Percentiles rank a stretch among this genome's conserved stretches.
phyloP scores from a whole-genome alignment of 768 basidiomycete species.

The Tephrocybe sp. region DNA sequence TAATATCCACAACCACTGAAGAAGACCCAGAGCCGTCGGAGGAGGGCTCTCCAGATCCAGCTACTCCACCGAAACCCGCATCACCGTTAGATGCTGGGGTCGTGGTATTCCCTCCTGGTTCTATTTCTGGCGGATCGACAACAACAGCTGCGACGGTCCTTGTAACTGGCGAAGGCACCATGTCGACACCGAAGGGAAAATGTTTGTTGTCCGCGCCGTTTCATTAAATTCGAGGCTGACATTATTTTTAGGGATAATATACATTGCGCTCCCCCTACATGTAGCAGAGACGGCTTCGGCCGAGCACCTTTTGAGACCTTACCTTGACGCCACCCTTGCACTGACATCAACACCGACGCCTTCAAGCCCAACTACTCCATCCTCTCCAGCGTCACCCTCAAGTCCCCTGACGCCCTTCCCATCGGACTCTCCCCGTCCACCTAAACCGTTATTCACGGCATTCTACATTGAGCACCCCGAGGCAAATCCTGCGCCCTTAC shows the following conservation, averaged over 20 bases:
- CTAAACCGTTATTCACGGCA: constrained; percentile 48
- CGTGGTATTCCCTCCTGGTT: constrained; percentile 73
- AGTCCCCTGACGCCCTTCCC: constrained; percentile 1
- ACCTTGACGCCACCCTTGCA: constrained; percentile 49
- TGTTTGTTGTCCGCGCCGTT: constrained; percentile 63
- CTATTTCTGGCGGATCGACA: constrained; percentile 48
- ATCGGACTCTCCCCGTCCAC: constrained; percentile 17
- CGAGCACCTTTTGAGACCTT: constrained; percentile 52
- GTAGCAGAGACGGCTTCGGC: constrained; percentile 24
- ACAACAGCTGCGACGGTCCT: constrained; percentile 59
- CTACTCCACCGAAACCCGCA: constrained; percentile 12
- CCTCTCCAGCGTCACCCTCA: constrained; percentile 12
- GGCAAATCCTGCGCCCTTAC: constrained; percentile 2
- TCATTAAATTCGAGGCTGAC: too few relatives aligned
- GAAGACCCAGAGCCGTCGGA: constrained; percentile 26
- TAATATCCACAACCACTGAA: constrained; percentile 4
- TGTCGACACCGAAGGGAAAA: constrained; percentile 74
- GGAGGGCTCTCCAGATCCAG: constrained; percentile 2
- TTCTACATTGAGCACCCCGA: constrained; percentile 52
- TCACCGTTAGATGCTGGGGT: constrained; percentile 59
- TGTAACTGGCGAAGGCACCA: constrained; percentile 69
- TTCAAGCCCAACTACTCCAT: background rate
- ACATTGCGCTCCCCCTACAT: constrained; percentile 51
- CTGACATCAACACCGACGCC: constrained; percentile 17
- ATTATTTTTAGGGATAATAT: constrained; percentile 52